Conservation (phyloP, 495 filamentous ascomycete genomes). For the Platismatia glauca region DNA sequence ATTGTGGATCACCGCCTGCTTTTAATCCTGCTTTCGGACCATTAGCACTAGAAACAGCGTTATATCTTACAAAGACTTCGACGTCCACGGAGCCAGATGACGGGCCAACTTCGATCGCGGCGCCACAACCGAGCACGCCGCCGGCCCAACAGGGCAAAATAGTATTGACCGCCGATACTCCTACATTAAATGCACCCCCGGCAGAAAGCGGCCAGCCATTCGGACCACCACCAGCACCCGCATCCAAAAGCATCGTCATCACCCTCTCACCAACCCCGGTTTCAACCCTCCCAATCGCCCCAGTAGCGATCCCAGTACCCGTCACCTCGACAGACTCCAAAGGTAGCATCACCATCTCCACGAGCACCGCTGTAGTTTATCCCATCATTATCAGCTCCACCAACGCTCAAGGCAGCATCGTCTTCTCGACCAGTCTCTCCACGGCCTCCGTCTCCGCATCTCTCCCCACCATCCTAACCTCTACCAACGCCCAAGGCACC, state of each 20-base stretch:
- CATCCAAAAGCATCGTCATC: not conserved
- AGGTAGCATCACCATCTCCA: not conserved
- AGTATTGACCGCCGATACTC: not conserved
- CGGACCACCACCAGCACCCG: not conserved
- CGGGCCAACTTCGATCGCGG: not conserved
- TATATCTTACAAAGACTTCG: slow-evolving; percentile 13
- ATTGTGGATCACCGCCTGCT: not conserved
- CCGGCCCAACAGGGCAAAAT: not conserved
- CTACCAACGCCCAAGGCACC: slow-evolving; percentile 9
- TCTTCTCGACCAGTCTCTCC: slow-evolving; percentile 4
- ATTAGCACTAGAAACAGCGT: not conserved
- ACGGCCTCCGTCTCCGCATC: not conserved
- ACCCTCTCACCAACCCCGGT: not conserved
- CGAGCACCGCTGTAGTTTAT: not conserved
- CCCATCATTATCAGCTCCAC: slow-evolving; percentile 7
- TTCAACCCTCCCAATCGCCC: not conserved
- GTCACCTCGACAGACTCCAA: slow-evolving; percentile 11
- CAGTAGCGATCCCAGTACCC: not conserved
- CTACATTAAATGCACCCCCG: not conserved
- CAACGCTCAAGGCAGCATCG: not conserved
- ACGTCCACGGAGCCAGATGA: slow-evolving; percentile 10
- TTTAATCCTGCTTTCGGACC: not conserved
- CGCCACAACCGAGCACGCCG: not conserved
- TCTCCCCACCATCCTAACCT: not conserved
- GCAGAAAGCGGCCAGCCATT: too few species aligned